These are phyloP conservation scores for Monosporascus sp. DNA, from an alignment of 2,329 filamentous ascomycete species.

Conservation along the genomic window DNA sequence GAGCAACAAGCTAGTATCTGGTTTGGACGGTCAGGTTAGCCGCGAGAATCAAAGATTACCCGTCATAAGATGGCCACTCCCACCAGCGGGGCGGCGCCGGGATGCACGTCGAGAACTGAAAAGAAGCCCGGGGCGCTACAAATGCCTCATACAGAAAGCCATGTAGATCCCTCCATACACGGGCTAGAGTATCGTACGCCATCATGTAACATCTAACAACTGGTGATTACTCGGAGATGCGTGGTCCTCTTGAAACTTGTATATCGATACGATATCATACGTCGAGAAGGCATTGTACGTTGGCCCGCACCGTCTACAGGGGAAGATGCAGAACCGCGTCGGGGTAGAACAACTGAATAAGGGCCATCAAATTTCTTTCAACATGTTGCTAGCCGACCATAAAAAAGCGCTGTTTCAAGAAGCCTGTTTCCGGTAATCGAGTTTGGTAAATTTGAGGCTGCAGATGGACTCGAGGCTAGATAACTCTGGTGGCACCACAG, in stretches of 20 bases:
- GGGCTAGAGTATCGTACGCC: not conserved
- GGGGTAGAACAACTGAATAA: not conserved
- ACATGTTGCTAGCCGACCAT: not conserved
- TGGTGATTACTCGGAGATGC: not conserved
- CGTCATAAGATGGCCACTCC: not conserved
- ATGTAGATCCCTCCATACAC: not conserved
- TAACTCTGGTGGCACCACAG: not conserved
- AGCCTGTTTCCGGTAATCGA: not conserved
- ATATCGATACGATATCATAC: not conserved
- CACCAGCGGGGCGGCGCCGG: not conserved
- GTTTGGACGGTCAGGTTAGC: not conserved
- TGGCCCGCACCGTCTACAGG: not conserved
- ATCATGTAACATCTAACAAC: not conserved
- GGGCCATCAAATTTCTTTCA: not conserved
- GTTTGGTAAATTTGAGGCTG: not conserved
- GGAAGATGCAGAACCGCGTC: not conserved
- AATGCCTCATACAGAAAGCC: slow-evolving; percentile 17
- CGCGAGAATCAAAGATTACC: not conserved
- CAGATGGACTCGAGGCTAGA: not conserved
- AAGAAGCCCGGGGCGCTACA: slow-evolving; percentile 5
- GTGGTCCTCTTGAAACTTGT: not conserved
- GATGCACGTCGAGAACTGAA: slow-evolving; percentile 1
- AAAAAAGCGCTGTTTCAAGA: not conserved
- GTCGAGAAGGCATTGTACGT: no score
- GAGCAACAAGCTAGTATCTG: not conserved